Evolutionary conservation across 371 early-diverging fungal genomes (phyloP).

Genomic region (Syncephalis plumigaleata): DNA sequence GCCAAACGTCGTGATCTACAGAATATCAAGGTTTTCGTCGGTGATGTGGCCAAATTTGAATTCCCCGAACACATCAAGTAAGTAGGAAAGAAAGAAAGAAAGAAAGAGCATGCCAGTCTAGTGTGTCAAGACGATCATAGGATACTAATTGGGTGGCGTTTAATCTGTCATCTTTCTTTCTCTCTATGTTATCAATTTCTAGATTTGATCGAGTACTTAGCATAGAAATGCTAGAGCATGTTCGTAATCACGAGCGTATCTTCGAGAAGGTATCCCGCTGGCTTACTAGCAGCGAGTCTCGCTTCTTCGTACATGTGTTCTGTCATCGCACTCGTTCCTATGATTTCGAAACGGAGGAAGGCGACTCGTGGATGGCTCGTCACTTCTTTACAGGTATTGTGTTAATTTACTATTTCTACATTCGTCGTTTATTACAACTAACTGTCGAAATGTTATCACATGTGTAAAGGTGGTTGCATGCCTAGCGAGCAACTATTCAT

Average conservation of each 20-base stretch:
- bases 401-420: too few relatives aligned
- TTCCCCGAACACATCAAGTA: conserved; percentile 4
- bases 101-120: too few relatives aligned
- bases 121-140: too few relatives aligned
- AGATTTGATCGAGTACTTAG: conserved; percentile 29
- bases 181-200: background rate
- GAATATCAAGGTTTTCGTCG: conserved; percentile 28
- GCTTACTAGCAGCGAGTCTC: conserved; percentile 20
- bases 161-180: background rate
- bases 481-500: conserved; percentile 22
- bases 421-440: too few relatives aligned
- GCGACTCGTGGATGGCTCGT: conserved; percentile 35
- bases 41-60: conserved; percentile 21
- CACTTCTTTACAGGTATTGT: conserved; percentile 26
- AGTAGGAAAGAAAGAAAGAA: too few relatives aligned
- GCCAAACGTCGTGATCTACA: conserved; percentile 17
- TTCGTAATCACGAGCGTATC: conserved; percentile 32
- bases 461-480: conserved; percentile 26
- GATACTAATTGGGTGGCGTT: too few relatives aligned
- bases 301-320: conserved; percentile 35
- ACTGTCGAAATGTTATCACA: too few relatives aligned
- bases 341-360: conserved; percentile 27
- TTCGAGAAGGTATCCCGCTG: conserved; percentile 24
- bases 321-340: conserved; percentile 27
- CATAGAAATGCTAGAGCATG: conserved; percentile 46